phyloP scores from a whole-genome alignment of 2,329 filamentous ascomycete genomes.

The Tolypocladium ovalisporum region DNA sequence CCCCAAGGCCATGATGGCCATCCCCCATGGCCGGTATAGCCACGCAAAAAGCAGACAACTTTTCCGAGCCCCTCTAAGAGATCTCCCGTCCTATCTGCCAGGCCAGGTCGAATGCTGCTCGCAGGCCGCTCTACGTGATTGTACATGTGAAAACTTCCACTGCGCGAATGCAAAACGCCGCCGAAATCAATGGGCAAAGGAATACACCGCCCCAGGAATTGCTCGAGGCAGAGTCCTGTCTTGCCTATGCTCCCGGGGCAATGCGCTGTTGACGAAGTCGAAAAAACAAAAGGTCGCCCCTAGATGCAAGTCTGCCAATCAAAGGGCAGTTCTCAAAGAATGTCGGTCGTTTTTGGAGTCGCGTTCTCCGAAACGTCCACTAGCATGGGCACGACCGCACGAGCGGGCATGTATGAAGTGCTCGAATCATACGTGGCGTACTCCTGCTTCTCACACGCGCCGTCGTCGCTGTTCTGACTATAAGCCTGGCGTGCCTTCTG shows the following conservation, averaged over 20 bases:
- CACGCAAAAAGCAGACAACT: background rate
- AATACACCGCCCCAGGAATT: background rate
- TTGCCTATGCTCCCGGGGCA: slow-evolving; percentile 1
- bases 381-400: slow-evolving; percentile 1
- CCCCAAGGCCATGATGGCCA: background rate
- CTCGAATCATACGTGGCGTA: slow-evolving; percentile 24
- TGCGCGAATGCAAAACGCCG: background rate
- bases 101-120: background rate
- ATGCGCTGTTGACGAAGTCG: background rate
- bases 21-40: background rate
- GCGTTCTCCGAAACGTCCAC: background rate
- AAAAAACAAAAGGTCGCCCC: background rate
- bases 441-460: slow-evolving; percentile 19
- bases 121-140: background rate
- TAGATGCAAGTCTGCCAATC: background rate
- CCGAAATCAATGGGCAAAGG: background rate
- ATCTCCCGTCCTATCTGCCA: background rate
- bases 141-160: background rate
- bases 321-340: background rate
- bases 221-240: slow-evolving; percentile 5
- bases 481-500: slow-evolving; percentile 24
- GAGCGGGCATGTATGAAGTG: slow-evolving; percentile 22
- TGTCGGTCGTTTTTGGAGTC: background rate
- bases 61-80: background rate
- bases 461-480: slow-evolving; percentile 9